Percentiles rank a stretch among this genome's conserved stretches.
Conservation (phyloP, 1,284 basidiomycete genomes). For the Cryptococcus sp. region DNA sequence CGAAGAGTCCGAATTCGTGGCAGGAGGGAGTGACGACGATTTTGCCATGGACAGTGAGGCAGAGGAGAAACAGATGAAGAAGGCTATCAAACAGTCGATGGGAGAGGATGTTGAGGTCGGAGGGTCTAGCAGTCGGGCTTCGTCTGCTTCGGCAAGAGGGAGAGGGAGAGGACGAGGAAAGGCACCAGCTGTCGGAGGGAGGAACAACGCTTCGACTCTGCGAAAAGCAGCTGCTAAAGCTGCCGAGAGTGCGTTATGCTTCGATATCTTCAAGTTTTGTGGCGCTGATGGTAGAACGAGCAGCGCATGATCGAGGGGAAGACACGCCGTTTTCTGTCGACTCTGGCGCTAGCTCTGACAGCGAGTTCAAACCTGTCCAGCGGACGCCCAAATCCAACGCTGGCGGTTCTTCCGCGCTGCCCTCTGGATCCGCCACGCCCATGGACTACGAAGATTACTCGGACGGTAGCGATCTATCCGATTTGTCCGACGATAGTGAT, state of each 20-base stretch:
- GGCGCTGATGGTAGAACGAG: background rate
- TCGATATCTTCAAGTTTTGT: background rate
- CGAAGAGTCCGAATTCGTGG: slow-evolving; percentile 12
- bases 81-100: slow-evolving; percentile 16
- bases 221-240: slow-evolving; percentile 11
- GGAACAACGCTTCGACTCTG: slow-evolving; percentile 7
- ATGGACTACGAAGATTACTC: slow-evolving; percentile 1
- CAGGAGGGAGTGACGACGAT: slow-evolving; percentile 8
- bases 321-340: background rate
- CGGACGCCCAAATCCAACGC: background rate
- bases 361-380: background rate
- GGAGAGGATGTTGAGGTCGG: background rate
- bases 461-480: background rate
- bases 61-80: slow-evolving; percentile 19
- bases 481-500: background rate
- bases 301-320: background rate
- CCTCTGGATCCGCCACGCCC: background rate
- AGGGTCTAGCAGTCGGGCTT: background rate
- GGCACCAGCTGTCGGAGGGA: slow-evolving; percentile 5
- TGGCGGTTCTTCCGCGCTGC: background rate
- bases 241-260: slow-evolving; percentile 20
- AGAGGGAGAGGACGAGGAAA: background rate
- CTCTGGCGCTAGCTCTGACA: background rate
- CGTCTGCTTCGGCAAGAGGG: background rate
- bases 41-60: slow-evolving; percentile 29